Evolutionary conservation across 495 filamentous ascomycete species (phyloP).

Genomic region (Glarea lozoyensis): DNA sequence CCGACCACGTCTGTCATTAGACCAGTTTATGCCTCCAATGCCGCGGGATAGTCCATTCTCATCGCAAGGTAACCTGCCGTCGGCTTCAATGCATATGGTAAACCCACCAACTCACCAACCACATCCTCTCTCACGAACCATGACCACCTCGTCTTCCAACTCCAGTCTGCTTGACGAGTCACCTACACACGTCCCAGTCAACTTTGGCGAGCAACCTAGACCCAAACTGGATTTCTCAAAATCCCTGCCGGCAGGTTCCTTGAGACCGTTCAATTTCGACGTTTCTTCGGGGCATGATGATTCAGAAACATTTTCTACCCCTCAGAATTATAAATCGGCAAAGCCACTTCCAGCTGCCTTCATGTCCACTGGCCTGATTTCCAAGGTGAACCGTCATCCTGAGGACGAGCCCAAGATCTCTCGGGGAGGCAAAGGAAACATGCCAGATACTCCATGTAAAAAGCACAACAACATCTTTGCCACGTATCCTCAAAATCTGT

Average conservation of each 20-base stretch:
- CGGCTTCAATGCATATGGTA: conserved; percentile 43
- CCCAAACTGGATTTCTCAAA: conserved; percentile 64
- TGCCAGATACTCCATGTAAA: conserved; percentile 97
- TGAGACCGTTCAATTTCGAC: conserved; percentile 33
- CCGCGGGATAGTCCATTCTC: conserved; percentile 57
- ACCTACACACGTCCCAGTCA: conserved; percentile 54
- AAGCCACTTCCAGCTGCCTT: conserved; percentile 83
- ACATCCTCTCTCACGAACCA: conserved; percentile 77
- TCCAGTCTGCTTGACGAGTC: conserved; percentile 72
- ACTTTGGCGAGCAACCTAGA: conserved; percentile 41
- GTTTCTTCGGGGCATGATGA: conserved; percentile 30
- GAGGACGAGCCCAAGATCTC: conserved; percentile 47
- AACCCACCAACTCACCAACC: conserved; percentile 42
- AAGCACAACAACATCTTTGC: conserved; percentile 57
- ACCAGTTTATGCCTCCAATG: conserved; percentile 55
- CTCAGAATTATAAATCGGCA: conserved; percentile 71
- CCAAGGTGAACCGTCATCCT: conserved; percentile 61
- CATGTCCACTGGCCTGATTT: conserved; percentile 88
- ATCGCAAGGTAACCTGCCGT: conserved; percentile 37
- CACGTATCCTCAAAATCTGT: conserved; percentile 45
- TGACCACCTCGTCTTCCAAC: conserved; percentile 75
- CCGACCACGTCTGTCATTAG: conserved; percentile 66
- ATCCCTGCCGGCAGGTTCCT: conserved; percentile 64
- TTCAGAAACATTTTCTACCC: conserved; percentile 61
- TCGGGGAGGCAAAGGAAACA: conserved; percentile 37